Conservation (phyloP, 2,329 filamentous ascomycete genomes). For the Shiraia bambusicola region DNA sequence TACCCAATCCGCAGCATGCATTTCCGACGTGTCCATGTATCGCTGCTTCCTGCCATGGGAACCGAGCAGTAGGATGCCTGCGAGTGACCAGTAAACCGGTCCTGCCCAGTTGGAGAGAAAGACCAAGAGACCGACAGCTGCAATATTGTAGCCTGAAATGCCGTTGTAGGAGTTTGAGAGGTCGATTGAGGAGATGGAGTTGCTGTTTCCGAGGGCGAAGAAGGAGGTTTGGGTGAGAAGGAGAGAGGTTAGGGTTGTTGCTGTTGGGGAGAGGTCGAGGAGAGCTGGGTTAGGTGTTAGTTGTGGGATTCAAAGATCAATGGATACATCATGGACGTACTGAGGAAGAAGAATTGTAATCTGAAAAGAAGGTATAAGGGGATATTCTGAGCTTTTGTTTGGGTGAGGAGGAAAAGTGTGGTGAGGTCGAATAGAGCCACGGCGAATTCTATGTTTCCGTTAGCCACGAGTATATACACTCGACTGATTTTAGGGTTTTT, state of each 20-base stretch:
- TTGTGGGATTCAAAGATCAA: not conserved
- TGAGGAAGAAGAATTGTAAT: slow-evolving; percentile 58
- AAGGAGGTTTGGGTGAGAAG: slow-evolving; percentile 81
- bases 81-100: slow-evolving; percentile 81
- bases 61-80: slow-evolving; percentile 57
- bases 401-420: slow-evolving; percentile 79
- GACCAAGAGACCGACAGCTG: slow-evolving; percentile 78
- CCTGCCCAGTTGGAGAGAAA: slow-evolving; percentile 92
- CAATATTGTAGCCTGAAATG: slow-evolving; percentile 74
- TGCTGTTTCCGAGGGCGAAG: slow-evolving; percentile 87
- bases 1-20: slow-evolving; percentile 33
- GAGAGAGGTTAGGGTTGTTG: slow-evolving; percentile 69
- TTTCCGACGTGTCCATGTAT: slow-evolving; percentile 17
- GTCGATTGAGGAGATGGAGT: slow-evolving; percentile 94
- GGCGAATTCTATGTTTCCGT: slow-evolving; percentile 45
- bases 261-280: slow-evolving; percentile 50
- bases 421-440: slow-evolving; percentile 62
- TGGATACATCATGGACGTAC: no score
- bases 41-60: slow-evolving; percentile 17
- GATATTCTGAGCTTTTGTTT: slow-evolving; percentile 81
- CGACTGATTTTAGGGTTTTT: no score
- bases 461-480: not conserved
- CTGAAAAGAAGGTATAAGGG: slow-evolving; percentile 80
- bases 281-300: slow-evolving; percentile 25
- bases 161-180: slow-evolving; percentile 95